phyloP scores from a whole-genome alignment of 257 asterid genomes.

The Scutellaria galericulata region DNA sequence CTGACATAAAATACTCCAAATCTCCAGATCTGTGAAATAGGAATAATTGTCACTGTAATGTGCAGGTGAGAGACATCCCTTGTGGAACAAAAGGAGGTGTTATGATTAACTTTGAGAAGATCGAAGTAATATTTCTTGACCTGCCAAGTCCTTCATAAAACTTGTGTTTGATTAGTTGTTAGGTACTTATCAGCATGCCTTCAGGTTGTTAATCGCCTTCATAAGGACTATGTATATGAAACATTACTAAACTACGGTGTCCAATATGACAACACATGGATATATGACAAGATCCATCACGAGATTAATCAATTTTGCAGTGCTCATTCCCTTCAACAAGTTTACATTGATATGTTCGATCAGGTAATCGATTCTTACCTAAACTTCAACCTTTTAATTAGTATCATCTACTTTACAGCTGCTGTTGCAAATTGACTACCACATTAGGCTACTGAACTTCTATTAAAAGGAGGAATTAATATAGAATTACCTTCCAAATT shows the following conservation, averaged over 20 bases:
- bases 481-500: conserved; percentile 8
- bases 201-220: conserved; percentile 95
- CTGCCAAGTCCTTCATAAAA: conserved; percentile 17
- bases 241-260: conserved; percentile 89
- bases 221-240: conserved; percentile 77
- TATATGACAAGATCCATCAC: conserved; percentile 97
- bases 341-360: conserved; percentile 97
- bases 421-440: conserved; percentile 27
- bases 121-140: conserved; percentile 62
- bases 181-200: conserved; percentile 32
- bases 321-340: conserved; percentile 93
- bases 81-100: conserved; percentile 99
- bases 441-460: conserved; percentile 31
- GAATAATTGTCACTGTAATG: conserved; percentile 28
- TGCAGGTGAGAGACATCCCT: conserved; percentile 96
- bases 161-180: conserved; percentile 18
- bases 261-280: conserved; percentile 95
- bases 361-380: conserved; percentile 56
- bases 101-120: conserved; percentile 90
- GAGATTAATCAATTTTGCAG: conserved; percentile 99
- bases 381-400: conserved; percentile 10
- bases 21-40: background rate
- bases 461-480: conserved; percentile 19
- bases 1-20: conserved; percentile 23
- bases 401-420: conserved; percentile 3